Evolutionary conservation across 345 rosid genomes (phyloP), one percentile per base, ranked within the genome.

Genomic region (Psidium guajava): DNA sequence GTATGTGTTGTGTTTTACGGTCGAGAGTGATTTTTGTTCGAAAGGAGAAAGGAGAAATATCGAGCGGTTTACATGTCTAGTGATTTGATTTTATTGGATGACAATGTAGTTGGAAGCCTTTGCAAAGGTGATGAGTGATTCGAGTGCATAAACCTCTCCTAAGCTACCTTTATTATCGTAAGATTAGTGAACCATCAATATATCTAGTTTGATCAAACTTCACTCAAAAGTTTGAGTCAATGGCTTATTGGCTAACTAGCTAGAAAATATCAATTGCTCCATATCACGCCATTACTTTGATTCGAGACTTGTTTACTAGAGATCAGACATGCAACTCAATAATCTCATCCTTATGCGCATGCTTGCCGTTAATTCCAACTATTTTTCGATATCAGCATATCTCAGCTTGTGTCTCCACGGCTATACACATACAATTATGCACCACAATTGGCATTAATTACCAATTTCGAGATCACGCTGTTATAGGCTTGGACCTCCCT

Each of bases 131-230:
- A 18, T 4, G 44, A 32, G 20, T 18, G 77, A 69, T 69, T 69
- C 0, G 3, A 0, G 0, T 69, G 47, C 47, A 69, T 18, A 18
- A 69, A 69, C 13, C 47, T 69, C 47, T 21, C 0, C 2, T 1
- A 6, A 20, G 32, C 3, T 9, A 4, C 47, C 47, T 69, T 32
- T 36, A 36, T 36, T 1, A 3, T 9, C 13, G 0, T 1, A 0
- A 3, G 24, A 69, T 18, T 18, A 18, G 3, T 12, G 13, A 32
- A 69, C 1, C 2, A 1, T 18, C 12, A 20, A 69, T 8, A 18
- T 3, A 36, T 69, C 6, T 69, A 32, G 25, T 18, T 36, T 2
- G 47, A 69, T 32, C 7, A 20, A 69, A 32, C 13, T 32, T 69
- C 47, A 4, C 44, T 32, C 13, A 8, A 69, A 32, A 16, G 0